Evolutionary conservation across 352 stramenopile species (phyloP), one percentile per base, ranked within the genome.

Genomic region (Phytophthora meadii): DNA sequence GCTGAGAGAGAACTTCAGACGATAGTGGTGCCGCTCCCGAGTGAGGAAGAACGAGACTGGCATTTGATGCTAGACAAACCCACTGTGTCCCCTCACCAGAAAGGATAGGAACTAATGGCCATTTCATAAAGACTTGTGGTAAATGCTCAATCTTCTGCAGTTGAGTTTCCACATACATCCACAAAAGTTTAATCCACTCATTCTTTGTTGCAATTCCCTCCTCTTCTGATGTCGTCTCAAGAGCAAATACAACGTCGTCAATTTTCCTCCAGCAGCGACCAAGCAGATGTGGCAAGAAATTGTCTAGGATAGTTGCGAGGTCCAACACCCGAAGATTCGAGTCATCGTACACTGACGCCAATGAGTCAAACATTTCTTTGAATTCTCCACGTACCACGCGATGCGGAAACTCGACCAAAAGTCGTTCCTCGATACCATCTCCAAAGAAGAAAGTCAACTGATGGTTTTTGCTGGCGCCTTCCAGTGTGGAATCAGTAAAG

Each of bases 161-260:
- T 1, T 70, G 72, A 32, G 57, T 61, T 19, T 89, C 76, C 25
- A 83, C 53, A 57, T 88, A 89, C 32, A 53, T 66, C 82, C 82
- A 91, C 37, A 84, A 59, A 9, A 79, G 59, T 8, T 59, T 63
- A 28, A 88, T 40, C 82, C 82, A 90, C n/a, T 84, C 66, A 17
- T 70, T 47, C 8, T 28, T 77, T 22, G 70, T 30, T 54, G 52
- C 59, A 15, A n/a, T n/a, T 5, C 17, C 53, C 4, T 70, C 42
- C 37, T 17, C 25, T 28, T 59, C 37, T 12, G 51, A 60, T 22
- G 53, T 27, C 1, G 56, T 28, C 5, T 72, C 24, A 47, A 86
- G 45, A 32, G 61, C 48, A 48, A 79, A 81, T 5, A 84, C 27
- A 22, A 67, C 64, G 14, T 72, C 68, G 2, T 68, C 27, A 17